Evolutionary conservation across 768 basidiomycete genomes (phyloP).

Genomic region (Kwoniella heveanensis): DNA sequence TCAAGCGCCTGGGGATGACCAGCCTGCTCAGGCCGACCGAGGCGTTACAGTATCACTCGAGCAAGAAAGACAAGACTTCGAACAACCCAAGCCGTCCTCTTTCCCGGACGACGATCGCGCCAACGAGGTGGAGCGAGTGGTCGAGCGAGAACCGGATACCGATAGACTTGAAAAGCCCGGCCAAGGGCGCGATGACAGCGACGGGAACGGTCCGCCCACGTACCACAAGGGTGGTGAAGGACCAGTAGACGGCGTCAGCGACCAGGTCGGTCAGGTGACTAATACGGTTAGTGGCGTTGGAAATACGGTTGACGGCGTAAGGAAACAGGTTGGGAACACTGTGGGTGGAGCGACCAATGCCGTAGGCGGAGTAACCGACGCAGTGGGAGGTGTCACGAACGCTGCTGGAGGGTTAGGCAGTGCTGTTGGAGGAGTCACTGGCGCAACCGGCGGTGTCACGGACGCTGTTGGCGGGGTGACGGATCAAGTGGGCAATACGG

Average conservation of each 20-base stretch:
- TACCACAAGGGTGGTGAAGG: neutral
- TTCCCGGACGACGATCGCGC: neutral
- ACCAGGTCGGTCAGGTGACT: neutral
- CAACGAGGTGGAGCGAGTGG: neutral
- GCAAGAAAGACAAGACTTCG: neutral
- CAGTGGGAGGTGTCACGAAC: neutral
- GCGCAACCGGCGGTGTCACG: neutral
- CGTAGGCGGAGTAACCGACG: neutral
- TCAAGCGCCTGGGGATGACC: too few species aligned
- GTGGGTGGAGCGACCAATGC: neutral
- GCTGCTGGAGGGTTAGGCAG: neutral
- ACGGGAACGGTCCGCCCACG: neutral
- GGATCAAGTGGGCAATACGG: constrained; percentile 1
- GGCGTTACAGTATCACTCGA: neutral
- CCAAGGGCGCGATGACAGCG: neutral
- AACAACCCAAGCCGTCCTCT: neutral
- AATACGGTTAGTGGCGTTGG: neutral
- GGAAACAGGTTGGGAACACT: neutral
- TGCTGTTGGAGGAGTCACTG: neutral
- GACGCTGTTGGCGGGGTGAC: constrained; percentile 1
- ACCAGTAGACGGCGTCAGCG: neutral
- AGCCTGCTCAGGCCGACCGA: too few species aligned
- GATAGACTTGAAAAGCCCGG: neutral
- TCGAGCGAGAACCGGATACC: neutral
- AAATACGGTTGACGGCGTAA: neutral